Evolutionary conservation across 345 rosid genomes (phyloP).

Genomic region (Salix suchowensis): DNA sequence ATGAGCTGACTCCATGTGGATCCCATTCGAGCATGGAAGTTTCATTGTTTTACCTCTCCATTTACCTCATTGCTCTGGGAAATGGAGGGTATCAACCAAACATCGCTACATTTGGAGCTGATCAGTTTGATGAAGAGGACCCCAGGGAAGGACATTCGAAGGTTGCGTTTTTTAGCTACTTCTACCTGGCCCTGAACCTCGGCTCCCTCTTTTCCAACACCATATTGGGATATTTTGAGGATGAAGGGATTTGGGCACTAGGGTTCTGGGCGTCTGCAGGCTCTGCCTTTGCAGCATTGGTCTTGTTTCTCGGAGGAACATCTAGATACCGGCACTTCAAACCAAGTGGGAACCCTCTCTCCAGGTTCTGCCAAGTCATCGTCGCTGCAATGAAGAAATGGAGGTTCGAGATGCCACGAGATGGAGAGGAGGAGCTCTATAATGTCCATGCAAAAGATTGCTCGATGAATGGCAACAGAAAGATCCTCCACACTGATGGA

Average conservation of each 20-base stretch:
- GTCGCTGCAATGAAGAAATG: constrained; percentile 77
- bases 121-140: constrained; percentile 92
- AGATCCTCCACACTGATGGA: constrained; percentile 77
- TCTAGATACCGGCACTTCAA: constrained; percentile 75
- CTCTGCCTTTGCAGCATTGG: constrained; percentile 72
- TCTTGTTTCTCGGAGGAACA: constrained; percentile 71
- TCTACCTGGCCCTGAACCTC: constrained; percentile 85
- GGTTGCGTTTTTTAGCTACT: constrained; percentile 93
- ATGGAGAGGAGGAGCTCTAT: constrained; percentile 44
- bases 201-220: constrained; percentile 98
- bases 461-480: constrained; percentile 47
- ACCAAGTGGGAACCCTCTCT: constrained; percentile 82
- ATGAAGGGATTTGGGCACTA: constrained; percentile 87
- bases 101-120: constrained; percentile 94
- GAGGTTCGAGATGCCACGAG: constrained; percentile 37
- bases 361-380: constrained; percentile 81
- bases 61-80: constrained; percentile 83
- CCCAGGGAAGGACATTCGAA: constrained; percentile 78
- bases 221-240: constrained; percentile 80
- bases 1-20: constrained; percentile 58
- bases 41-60: constrained; percentile 75
- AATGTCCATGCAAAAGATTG: constrained; percentile 39
- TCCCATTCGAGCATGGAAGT: constrained; percentile 65
- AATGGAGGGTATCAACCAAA: constrained; percentile 98
- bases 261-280: constrained; percentile 94